Conservation (phyloP, 1,139 yeast genomes). For the Nadsonia starkeyi-henricii region DNA sequence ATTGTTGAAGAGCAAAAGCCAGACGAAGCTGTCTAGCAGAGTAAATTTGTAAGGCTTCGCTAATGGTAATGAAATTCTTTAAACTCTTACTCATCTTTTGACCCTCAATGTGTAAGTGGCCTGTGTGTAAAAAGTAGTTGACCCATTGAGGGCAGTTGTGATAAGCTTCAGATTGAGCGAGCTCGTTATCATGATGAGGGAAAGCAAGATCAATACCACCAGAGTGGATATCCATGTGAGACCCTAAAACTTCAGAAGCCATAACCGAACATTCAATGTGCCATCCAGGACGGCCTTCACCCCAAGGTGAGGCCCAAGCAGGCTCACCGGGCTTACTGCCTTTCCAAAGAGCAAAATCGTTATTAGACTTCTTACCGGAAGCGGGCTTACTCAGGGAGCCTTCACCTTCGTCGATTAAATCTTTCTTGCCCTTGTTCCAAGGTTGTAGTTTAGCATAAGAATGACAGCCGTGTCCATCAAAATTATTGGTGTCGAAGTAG, state of each 20-base stretch:
- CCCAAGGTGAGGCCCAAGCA: constrained; percentile 92
- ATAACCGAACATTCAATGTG: constrained; percentile 98
- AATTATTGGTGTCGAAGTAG: constrained; percentile 79
- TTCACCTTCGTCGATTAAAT: constrained; percentile 86
- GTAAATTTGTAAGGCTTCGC: constrained; percentile 65
- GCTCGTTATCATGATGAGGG: constrained; percentile 98
- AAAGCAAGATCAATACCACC: constrained; percentile 97
- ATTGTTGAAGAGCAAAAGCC: constrained; percentile 78
- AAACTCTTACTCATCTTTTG: constrained; percentile 94
- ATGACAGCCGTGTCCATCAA: constrained; percentile 60
- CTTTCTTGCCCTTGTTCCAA: constrained; percentile 87
- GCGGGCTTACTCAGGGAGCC: constrained; percentile 58
- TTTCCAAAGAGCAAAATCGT: constrained; percentile 96
- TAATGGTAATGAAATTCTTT: constrained; percentile 88
- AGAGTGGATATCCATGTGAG: constrained; percentile 81
- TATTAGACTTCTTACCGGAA: constrained; percentile 50
- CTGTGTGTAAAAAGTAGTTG: constrained; percentile 89
- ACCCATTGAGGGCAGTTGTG: constrained; percentile 90
- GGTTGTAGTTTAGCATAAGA: constrained; percentile 91
- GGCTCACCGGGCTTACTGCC: constrained; percentile 97
- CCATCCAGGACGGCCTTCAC: constrained; percentile 98
- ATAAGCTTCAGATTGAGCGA: constrained; percentile 94
- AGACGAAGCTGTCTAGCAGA: constrained; percentile 73
- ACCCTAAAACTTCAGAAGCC: constrained; percentile 86
- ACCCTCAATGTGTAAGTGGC: constrained; percentile 95